Base-by-base conservation (phyloP, 202 grass and related monocot genomes). In the Brachypodium distachyon region DNA sequence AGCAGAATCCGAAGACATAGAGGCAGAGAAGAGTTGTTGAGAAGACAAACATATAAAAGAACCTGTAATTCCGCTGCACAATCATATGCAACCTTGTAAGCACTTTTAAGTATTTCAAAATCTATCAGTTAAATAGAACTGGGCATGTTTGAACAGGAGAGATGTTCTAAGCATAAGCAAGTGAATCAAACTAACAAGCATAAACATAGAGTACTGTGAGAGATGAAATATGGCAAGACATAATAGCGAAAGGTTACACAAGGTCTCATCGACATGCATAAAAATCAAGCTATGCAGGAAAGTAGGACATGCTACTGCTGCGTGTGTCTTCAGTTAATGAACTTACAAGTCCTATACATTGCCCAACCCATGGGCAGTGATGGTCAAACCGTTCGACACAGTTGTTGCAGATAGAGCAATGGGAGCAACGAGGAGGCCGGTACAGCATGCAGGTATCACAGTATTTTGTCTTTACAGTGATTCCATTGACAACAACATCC, bases 281-380 rank as follows among this genome's bases (percentile, higher is more conserved):
- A 28, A 56, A 41, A 14, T 19, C 23, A 59, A 58, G 18, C 38
- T 7, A 18, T 25, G n/a, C 38, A 64, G n/a, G 21, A 63, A 9
- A 40, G 36, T 19, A 78, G 7, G 10, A 4, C 14, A 44, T 23
- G 56, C 5, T 81, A 70, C 56, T 38, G 8, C 76, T 18, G 78
- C 47, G 51, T 1, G 38, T n/a, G 25, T 64, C 37, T 66, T 56
- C 3, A 72, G 16, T 41, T 78, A 46, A 80, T 81, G 65, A 82
- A 74, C 89, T 87, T 85, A 91, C 89, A 58, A 87, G 89, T 91
- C 89, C 89, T 73, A 91, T 91, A 85, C 89, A 91, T 70, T 91
- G 89, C 51, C 89, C 89, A 36, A 91, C 89, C 89, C 89, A 91
- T 56, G 89, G 89, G 77, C 89, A 91, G 61, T 91, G 85, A 81